Conservation (phyloP, 1,284 basidiomycete species). For the Coriolopsis trogii region DNA sequence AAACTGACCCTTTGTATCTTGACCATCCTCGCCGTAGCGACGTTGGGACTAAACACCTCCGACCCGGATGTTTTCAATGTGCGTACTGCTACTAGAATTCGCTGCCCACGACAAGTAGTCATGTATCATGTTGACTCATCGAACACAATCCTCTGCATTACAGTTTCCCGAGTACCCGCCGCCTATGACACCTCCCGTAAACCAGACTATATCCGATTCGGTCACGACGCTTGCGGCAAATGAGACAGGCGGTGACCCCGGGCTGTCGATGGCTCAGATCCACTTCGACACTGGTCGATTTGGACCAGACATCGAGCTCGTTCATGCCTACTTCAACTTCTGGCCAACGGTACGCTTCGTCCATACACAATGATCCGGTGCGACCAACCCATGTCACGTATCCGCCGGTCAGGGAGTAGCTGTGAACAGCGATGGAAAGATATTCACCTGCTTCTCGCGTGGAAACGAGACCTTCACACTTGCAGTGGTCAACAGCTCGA, state of each 20-base stretch:
- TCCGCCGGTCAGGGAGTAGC: slow-evolving; percentile 30
- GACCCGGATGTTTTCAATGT: no score
- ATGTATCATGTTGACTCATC: no score
- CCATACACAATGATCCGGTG: no score
- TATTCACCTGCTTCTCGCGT: slow-evolving; percentile 27
- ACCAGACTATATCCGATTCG: slow-evolving; percentile 21
- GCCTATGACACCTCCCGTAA: slow-evolving; percentile 24
- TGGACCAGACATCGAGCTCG: slow-evolving; percentile 22
- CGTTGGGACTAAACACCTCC: no score
- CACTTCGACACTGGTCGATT: slow-evolving; percentile 26
- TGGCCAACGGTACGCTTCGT: slow-evolving; percentile 26
- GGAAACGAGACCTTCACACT: slow-evolving; percentile 29
- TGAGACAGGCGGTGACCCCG: slow-evolving; percentile 11
- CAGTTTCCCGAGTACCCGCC: slow-evolving; percentile 27
- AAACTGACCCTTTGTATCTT: no score
- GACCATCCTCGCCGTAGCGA: no score
- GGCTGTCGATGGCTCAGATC: slow-evolving; percentile 12
- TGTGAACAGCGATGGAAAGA: slow-evolving; percentile 20
- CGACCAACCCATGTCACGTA: no score
- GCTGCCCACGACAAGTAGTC: no score
- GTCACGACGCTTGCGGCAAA: slow-evolving; percentile 12
- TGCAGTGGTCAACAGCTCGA: slow-evolving; percentile 21
- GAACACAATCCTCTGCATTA: no score
- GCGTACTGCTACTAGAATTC: no score
- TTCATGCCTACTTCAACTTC: slow-evolving; percentile 27